These are phyloP conservation scores for Talaromyces funiculosus DNA, from an alignment of 2,329 filamentous ascomycete genomes.

Conservation along the genomic window DNA sequence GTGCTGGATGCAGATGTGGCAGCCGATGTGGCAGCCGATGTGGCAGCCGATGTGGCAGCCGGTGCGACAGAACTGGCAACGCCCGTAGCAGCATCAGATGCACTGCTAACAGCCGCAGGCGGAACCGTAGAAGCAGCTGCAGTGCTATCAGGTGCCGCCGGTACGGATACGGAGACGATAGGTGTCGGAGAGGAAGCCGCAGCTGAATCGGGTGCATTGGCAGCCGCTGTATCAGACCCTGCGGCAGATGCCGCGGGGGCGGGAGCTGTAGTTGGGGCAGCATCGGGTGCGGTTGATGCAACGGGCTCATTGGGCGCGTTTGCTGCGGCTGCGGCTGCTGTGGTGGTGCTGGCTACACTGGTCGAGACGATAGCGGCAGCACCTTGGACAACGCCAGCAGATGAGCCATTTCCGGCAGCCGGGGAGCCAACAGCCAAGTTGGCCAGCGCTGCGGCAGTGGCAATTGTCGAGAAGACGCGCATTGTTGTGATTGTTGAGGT, in stretches of 20 bases:
- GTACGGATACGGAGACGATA: not conserved
- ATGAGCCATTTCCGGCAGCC: slow-evolving; percentile 3
- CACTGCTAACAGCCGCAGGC: not conserved
- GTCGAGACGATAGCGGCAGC: not conserved
- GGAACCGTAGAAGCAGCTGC: not conserved
- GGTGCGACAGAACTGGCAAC: not conserved
- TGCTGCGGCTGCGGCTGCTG: slow-evolving; percentile 5
- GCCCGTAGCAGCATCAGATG: not conserved
- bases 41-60: not conserved
- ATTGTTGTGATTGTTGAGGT: slow-evolving; percentile 10
- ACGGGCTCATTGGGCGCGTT: not conserved
- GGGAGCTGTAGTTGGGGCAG: not conserved
- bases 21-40: not conserved
- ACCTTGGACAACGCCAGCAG: slow-evolving; percentile 7
- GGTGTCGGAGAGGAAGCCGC: not conserved
- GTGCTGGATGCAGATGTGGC: not conserved
- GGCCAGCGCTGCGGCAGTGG: slow-evolving; percentile 8
- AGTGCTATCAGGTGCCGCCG: not conserved
- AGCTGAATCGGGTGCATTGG: not conserved
- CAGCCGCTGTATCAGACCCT: not conserved
- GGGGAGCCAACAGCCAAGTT: slow-evolving; percentile 13
- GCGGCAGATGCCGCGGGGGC: not conserved
- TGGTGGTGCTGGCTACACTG: not conserved
- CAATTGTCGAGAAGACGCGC: slow-evolving; percentile 13
- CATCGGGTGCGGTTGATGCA: not conserved